phyloP scores from a whole-genome alignment of 768 basidiomycete species.

The Xerocomellus dryophilus region DNA sequence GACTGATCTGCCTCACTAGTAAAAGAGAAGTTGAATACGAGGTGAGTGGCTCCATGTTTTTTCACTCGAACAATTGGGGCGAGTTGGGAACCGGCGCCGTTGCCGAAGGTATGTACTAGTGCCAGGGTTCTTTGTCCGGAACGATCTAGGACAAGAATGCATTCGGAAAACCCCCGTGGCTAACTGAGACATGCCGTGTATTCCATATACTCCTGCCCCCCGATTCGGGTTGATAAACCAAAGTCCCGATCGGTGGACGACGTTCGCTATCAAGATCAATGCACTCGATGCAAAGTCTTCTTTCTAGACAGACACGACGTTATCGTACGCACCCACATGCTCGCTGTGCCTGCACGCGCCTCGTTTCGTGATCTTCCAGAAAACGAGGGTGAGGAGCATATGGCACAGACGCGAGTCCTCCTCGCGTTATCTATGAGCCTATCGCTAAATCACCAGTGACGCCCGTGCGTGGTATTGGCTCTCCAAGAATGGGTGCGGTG shows the following conservation, averaged over 20 bases:
- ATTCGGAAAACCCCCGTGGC: no score
- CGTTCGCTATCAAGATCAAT: conserved; percentile 35
- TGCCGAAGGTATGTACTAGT: background rate
- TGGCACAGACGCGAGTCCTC: conserved; percentile 38
- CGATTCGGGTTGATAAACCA: background rate
- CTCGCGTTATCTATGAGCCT: background rate
- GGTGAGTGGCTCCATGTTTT: background rate
- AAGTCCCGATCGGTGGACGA: conserved; percentile 46
- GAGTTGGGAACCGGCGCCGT: background rate
- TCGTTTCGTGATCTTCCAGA: conserved; percentile 36
- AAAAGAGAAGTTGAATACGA: background rate
- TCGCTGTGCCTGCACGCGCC: background rate
- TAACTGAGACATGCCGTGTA: background rate
- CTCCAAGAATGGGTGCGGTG: conserved; percentile 57
- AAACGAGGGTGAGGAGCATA: conserved; percentile 61
- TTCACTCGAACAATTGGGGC: background rate
- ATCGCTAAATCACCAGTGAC: background rate
- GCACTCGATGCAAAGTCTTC: no score
- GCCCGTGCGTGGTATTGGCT: background rate
- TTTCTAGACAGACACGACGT: no score
- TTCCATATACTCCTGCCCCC: conserved; percentile 14
- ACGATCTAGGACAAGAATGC: background rate
- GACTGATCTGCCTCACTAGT: background rate
- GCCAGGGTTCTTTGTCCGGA: conserved; percentile 9
- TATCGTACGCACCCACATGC: background rate